Evolutionary conservation across 305 asterid genomes (phyloP), one percentile per base, ranked within the genome.

Genomic region (Vinca major): DNA sequence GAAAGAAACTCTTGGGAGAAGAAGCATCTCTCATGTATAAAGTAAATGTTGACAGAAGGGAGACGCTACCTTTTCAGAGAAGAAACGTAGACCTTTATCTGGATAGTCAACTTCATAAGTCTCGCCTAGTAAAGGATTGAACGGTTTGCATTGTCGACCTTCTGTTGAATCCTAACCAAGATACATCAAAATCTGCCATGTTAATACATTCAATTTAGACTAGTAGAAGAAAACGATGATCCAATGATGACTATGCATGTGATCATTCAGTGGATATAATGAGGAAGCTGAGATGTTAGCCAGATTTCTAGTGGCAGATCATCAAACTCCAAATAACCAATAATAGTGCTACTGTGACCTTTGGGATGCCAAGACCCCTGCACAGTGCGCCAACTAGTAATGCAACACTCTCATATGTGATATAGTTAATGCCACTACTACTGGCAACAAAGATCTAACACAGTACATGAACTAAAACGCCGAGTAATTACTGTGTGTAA

Each of bases 81-180:
- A 90, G 87, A 93, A 93, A 41, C 80, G 78, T 61, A 90, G 72
- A 55, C 96, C 98, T 85, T 93, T 90, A 75, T 90, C 97, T 10
- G 96, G 97, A 86, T 90, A 93, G 82, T 93, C 96, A 44, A 95
- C 98, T 82, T 90, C 97, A 19, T 88, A 90, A 72, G 97, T 93
- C 82, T 93, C 98, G 57, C 98, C 98, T 49, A 93, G 98, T 65
- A 93, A 92, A 79, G 99, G 99, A 85, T 93, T 93, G 79, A 93
- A 93, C 45, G 99, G 97, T 82, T 93, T 93, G 86, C 99, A 93
- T 67, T 90, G 97, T 62, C 96, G 83, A 62, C 97, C 99, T 75
- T 93, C 97, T 41, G 33, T 26, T 26, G 33, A 26, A n/a, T n/a
- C n/a, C n/a, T n/a, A n/a, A n/a, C n/a, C n/a, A n/a, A n/a, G n/a